These are phyloP conservation scores for Willaertia magna DNA, from an alignment of 208 protist genomes.

Conservation along the genomic window DNA sequence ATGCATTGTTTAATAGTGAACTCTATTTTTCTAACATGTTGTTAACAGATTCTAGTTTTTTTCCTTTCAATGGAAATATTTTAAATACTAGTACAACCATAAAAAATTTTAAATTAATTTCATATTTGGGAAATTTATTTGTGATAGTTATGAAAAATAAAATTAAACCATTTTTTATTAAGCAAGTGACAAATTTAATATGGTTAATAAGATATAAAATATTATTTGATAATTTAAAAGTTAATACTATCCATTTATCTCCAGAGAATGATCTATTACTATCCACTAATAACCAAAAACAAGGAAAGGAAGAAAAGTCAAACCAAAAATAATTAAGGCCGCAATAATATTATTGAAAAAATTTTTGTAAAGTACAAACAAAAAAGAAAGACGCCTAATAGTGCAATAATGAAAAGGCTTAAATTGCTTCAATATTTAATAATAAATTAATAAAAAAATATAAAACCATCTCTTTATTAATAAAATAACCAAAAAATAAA, in stretches of 20 bases:
- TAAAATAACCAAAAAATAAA: too few species aligned
- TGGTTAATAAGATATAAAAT: slow-evolving; percentile 1
- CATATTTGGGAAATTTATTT: not conserved
- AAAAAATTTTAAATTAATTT: not conserved
- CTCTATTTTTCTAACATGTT: slow-evolving; percentile 6
- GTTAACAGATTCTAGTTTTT: not conserved
- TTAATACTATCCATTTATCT: not conserved
- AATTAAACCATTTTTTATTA: not conserved
- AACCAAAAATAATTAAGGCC: too few species aligned
- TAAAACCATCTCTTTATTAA: too few species aligned
- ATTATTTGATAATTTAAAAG: slow-evolving; percentile 1
- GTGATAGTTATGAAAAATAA: not conserved
- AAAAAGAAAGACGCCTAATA: too few species aligned
- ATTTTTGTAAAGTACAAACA: too few species aligned
- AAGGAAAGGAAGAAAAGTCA: not conserved
- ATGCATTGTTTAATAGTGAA: not conserved
- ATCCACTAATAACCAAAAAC: not conserved
- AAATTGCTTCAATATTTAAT: too few species aligned
- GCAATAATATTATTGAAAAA: too few species aligned
- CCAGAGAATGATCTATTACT: not conserved
- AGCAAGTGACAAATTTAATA: not conserved
- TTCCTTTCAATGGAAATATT: too few species aligned
- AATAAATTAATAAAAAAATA: too few species aligned
- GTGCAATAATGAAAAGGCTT: too few species aligned
- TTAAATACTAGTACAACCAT: too few species aligned